Percentiles rank a stretch among this genome's conserved stretches.
Evolutionary conservation across 768 basidiomycete species (phyloP).

Genomic region (Pilatotrama ljubarskyi): DNA sequence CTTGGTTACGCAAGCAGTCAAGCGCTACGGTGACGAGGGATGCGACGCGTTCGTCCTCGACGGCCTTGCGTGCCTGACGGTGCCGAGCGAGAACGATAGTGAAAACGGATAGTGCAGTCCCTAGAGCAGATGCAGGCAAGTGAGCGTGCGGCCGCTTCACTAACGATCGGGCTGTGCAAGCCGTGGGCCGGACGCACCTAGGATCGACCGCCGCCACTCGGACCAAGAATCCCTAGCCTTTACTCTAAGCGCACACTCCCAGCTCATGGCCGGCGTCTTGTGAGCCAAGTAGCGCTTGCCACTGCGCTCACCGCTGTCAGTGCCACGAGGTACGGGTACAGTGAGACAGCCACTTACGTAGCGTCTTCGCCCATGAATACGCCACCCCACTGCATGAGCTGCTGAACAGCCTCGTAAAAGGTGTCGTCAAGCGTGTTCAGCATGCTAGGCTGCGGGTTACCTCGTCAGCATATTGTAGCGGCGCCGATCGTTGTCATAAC

Average conservation of each 20-base stretch:
- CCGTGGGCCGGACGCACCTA: conserved; percentile 47
- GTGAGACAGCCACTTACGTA: conserved; percentile 46
- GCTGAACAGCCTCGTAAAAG: conserved; percentile 77
- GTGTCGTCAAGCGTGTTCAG: conserved; percentile 64
- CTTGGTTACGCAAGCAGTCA: conserved; percentile 79
- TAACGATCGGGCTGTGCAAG: conserved; percentile 2
- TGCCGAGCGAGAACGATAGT: conserved; percentile 32
- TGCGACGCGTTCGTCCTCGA: conserved; percentile 65
- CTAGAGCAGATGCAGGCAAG: conserved; percentile 17
- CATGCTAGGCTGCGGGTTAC: conserved; percentile 48
- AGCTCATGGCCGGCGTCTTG: conserved; percentile 63
- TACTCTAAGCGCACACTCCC: conserved; percentile 66
- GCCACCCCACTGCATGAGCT: conserved; percentile 73
- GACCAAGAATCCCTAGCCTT: conserved; percentile 66
- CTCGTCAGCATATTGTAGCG: neutral
- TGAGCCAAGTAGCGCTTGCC: conserved; percentile 77
- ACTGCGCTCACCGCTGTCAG: conserved; percentile 37
- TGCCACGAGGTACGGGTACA: neutral
- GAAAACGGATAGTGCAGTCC: conserved; percentile 21
- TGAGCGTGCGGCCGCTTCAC: conserved; percentile 1
- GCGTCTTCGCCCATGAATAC: conserved; percentile 65
- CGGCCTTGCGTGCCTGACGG: conserved; percentile 50
- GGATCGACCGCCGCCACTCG: conserved; percentile 63
- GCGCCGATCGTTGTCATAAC: neutral
- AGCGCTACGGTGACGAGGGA: conserved; percentile 79